Evolutionary conservation across 345 rosid genomes (phyloP).

Genomic region (Citrus glauca): DNA sequence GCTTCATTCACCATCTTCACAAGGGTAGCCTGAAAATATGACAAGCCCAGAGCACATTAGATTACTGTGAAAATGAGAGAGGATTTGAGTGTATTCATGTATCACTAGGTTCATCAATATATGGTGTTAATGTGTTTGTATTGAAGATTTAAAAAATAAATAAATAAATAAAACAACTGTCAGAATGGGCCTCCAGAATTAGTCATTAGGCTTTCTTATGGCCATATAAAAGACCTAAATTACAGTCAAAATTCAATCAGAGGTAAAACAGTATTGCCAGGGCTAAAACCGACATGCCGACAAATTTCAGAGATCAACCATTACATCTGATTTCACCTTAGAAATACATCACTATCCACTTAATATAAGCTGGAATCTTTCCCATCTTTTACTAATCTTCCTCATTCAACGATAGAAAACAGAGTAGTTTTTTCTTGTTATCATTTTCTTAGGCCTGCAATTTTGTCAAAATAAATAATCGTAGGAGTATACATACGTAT

Average conservation of each 20-base stretch:
- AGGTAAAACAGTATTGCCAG: background rate
- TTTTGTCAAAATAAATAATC: background rate
- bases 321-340: background rate
- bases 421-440: background rate
- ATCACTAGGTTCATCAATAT: background rate
- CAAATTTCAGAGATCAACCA: background rate
- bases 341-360: background rate
- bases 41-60: background rate
- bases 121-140: background rate
- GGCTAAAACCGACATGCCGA: background rate
- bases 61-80: background rate
- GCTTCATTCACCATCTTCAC: conserved; percentile 90
- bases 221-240: background rate
- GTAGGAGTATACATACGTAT: background rate
- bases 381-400: background rate
- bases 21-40: conserved; percentile 59
- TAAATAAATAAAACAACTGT: background rate
- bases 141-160: background rate
- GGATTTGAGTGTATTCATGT: background rate
- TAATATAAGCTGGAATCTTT: background rate
- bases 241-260: background rate
- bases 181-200: no score
- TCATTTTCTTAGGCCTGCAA: background rate
- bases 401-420: background rate
- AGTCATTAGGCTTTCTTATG: background rate